Evolutionary conservation across 1,139 yeast genomes (phyloP), one percentile per base, ranked within the genome.

Genomic region (Saccharomyces pastorianus): DNA sequence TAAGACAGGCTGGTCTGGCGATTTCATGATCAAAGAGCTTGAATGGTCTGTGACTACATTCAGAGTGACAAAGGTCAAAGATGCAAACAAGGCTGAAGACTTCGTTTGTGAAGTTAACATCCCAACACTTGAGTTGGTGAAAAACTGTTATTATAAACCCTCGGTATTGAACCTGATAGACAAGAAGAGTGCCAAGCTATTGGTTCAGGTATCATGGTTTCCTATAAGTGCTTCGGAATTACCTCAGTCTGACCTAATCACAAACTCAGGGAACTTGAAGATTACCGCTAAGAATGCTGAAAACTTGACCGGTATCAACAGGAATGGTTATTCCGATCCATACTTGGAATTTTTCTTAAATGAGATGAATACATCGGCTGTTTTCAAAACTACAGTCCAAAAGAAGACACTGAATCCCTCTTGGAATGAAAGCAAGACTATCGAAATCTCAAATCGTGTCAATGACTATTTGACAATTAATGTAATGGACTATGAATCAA

Each of bases 321-420:
- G 88, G 34, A 84, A 85, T 61, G 97, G 97, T 54, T 85, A 86
- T 68, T 87, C 96, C 8, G 98, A 93, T 71, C 99, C 99, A 57
- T 91, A 83, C 65, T 77, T 83, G 54, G 79, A 82, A 64, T 77
- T 88, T 55, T 80, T 71, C 63, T 71, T 88, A 66, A 81, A 88
- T 66, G 83, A 84, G 26, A 75, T 78, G 58, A 81, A 83, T 6
- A 71, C 71, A 28, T 54, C 65, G 9, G 74, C 44, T 6, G 6
- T 82, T 61, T 81, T 75, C 75, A 88, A 88, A 75, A 80, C 96
- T 48, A 85, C 88, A 71, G 84, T 84, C 50, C 74, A 81, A 59
- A 91, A 89, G 76, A 88, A 84, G 77, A 88, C 96, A 0, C 78
- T 91, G 61, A 80, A 85, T 55, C 98, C 98, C 20, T 79, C 74